Conservation (phyloP, 768 basidiomycete genomes). For the Amyloporia xantha region DNA sequence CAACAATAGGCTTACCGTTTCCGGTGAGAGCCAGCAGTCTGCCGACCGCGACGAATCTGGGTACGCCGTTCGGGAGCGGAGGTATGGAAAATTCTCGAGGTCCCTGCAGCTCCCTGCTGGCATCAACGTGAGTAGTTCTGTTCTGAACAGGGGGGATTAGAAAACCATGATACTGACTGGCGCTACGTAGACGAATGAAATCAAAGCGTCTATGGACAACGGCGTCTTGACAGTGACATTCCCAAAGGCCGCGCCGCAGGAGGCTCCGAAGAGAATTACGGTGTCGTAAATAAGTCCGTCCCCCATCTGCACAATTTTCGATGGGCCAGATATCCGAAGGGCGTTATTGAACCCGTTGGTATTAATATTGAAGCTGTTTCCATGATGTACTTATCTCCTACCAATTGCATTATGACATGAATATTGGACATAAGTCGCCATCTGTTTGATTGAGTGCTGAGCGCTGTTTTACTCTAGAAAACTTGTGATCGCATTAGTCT, state of each 20-base stretch:
- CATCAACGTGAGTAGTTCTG: conserved; percentile 32
- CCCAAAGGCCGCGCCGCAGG: conserved; percentile 20
- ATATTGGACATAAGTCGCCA: too few relatives aligned
- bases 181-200: not conserved
- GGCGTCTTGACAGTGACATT: conserved; percentile 25
- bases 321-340: not conserved
- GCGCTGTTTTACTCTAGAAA: too few relatives aligned
- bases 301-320: not conserved
- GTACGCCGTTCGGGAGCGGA: conserved; percentile 37
- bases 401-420: too few relatives aligned
- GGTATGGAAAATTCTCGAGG: conserved; percentile 43
- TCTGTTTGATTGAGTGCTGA: too few relatives aligned
- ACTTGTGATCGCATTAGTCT: too few relatives aligned
- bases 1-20: conserved; percentile 40
- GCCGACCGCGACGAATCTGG: conserved; percentile 28
- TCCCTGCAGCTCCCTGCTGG: conserved; percentile 41
- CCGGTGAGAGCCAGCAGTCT: conserved; percentile 34
- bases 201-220: conserved; percentile 24
- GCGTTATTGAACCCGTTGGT: not conserved
- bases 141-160: not conserved
- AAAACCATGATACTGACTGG: too few relatives aligned
- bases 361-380: too few relatives aligned
- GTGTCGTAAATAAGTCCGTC: not conserved
- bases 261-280: conserved; percentile 18
- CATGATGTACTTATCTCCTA: too few relatives aligned